Evolutionary conservation across 352 stramenopile species (phyloP).

Genomic region (Poterioochromonas sp.): DNA sequence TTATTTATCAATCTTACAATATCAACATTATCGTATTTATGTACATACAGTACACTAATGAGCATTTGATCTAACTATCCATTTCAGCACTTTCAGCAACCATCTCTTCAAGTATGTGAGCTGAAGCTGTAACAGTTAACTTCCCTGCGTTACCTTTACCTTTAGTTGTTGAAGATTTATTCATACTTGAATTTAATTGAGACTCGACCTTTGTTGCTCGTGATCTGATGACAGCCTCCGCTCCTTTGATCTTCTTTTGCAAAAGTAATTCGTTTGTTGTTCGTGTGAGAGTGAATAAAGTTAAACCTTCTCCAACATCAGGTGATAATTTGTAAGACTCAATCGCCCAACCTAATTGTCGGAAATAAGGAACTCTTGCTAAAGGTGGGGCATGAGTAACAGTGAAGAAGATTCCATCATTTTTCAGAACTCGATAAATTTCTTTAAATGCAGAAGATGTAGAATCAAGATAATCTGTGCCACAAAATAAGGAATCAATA

Average conservation of each 20-base stretch:
- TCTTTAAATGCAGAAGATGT: background rate
- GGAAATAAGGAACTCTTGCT: slow-evolving; percentile 5
- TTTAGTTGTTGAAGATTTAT: background rate
- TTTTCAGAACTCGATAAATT: slow-evolving; percentile 9
- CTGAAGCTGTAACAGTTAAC: slow-evolving; percentile 18
- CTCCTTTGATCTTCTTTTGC: background rate
- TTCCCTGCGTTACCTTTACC: slow-evolving; percentile 2
- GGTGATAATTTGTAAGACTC: background rate
- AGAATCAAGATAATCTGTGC: slow-evolving; percentile 4
- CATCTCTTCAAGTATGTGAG: background rate
- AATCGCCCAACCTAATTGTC: background rate
- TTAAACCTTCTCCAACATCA: background rate
- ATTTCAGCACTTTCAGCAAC: background rate
- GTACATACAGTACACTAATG: no score
- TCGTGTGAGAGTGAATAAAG: background rate
- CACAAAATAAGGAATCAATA: slow-evolving; percentile 24
- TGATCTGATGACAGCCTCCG: background rate
- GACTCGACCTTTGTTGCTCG: background rate
- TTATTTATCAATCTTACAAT: no score
- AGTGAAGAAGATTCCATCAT: background rate
- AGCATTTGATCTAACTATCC: background rate
- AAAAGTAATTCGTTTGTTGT: background rate
- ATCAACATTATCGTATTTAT: no score
- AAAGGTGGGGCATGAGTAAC: slow-evolving; percentile 10
- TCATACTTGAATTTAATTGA: background rate